Conservation (phyloP, 108 stramenopile genomes). For the Heterococcus sp. region DNA sequence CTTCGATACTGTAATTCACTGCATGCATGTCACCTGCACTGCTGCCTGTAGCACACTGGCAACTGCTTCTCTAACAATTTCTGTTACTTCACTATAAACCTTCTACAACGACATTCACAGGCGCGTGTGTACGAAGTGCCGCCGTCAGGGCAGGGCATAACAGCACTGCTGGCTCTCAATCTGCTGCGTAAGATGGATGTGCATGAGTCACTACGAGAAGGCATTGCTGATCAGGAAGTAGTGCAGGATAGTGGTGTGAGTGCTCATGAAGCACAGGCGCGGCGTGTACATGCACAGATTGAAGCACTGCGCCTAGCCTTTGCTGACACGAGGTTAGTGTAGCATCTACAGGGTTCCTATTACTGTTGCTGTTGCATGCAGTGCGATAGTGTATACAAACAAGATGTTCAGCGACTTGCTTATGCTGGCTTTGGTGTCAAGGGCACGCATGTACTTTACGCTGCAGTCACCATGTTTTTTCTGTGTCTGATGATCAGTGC, state of each 20-base stretch:
- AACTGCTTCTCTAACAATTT: background rate
- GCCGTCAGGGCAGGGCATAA: conserved; percentile 89
- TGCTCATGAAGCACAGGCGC: background rate
- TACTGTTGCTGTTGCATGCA: too few species aligned
- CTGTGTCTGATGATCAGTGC: too few species aligned
- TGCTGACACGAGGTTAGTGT: conserved; percentile 74
- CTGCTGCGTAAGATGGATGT: conserved; percentile 57
- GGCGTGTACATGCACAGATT: background rate
- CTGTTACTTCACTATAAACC: background rate
- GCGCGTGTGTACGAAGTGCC: conserved; percentile 78
- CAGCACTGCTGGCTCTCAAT: conserved; percentile 81
- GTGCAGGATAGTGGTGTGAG: background rate
- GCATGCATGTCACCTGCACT: too few species aligned
- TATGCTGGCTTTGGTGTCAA: too few species aligned
- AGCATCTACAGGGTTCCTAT: too few species aligned
- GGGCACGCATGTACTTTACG: too few species aligned
- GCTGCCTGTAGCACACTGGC: too few species aligned
- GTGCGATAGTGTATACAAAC: too few species aligned
- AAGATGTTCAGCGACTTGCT: too few species aligned
- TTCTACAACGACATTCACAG: background rate
- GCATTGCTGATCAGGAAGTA: background rate
- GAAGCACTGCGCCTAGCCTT: conserved; percentile 67
- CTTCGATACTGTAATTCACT: too few species aligned
- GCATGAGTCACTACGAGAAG: too few species aligned
- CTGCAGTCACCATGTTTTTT: too few species aligned